Evolutionary conservation across 306 rosid species (phyloP), one percentile per base, ranked within the genome.

Genomic region (Erythrophleum fordii): DNA sequence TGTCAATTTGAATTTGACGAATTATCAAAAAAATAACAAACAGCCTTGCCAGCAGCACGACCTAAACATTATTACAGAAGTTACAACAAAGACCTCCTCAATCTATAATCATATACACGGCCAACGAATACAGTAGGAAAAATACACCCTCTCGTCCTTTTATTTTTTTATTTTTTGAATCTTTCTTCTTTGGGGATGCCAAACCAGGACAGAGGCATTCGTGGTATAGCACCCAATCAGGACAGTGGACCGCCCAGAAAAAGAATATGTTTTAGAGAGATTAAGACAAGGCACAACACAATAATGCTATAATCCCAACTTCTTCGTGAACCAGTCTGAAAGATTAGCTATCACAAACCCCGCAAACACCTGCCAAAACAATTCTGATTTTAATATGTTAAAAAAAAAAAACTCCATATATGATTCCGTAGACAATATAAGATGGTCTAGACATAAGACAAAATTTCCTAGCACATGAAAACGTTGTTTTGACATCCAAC

Each of bases 271-370:
- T 75, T 28, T 11, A 31, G 77, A 45, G 80, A 80, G 77, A 34
- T 48, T 26, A 86, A 48, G 39, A 72, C 20, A 29, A 3, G 26
- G 52, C n/a, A 37, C 51, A 6, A 20, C 77, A 59, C 68, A 45
- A 82, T 55, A 87, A 69, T 85, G 93, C 88, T 93, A 93, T 70
- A 93, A 87, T 16, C 92, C 86, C 85, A 86, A 81, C 85, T 86
- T 93, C 88, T 89, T 91, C 3, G 98, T 61, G 83, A 82, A 83
- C 97, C 94, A 81, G 51, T 86, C 95, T 11, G 98, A 87, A 76
- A 93, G 74, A 84, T 93, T 93, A n/a, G 97, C 98, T 75, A 93
- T 88, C 58, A 93, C 87, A 89, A 93, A 93, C 51, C 98, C 98
- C 22, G 84, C 92, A 85, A 93, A 93, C 52, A 93, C 98, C 98